Evolutionary conservation across 805 yeast species (phyloP).

Genomic region (Lipomyces yamanashiensis): DNA sequence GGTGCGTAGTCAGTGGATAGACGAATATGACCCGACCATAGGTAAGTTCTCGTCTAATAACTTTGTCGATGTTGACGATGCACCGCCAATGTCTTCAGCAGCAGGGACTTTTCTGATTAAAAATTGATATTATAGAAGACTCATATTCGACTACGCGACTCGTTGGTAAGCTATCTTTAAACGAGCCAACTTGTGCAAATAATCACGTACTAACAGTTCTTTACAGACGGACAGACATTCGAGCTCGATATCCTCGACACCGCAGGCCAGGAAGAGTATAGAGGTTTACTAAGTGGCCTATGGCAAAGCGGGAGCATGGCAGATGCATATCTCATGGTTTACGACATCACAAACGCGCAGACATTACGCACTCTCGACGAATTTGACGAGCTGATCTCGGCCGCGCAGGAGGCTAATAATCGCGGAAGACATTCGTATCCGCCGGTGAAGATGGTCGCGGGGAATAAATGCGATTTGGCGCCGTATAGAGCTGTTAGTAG

Average conservation of each 20-base stretch:
- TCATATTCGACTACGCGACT: slow-evolving; percentile 43
- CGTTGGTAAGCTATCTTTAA: slow-evolving; percentile 39
- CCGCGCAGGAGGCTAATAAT: slow-evolving; percentile 63
- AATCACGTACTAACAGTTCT: neutral
- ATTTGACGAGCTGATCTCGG: slow-evolving; percentile 53
- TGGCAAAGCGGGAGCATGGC: slow-evolving; percentile 44
- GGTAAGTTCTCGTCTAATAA: slow-evolving; percentile 27
- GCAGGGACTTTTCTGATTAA: neutral
- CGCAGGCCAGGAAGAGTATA: slow-evolving; percentile 79
- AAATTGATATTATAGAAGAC: slow-evolving; percentile 37
- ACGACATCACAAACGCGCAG: slow-evolving; percentile 43
- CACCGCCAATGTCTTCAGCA: neutral
- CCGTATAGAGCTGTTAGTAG: slow-evolving; percentile 60
- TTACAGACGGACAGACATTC: slow-evolving; percentile 52
- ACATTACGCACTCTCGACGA: slow-evolving; percentile 44
- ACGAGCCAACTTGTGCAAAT: neutral
- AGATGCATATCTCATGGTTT: slow-evolving; percentile 45
- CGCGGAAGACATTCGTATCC: slow-evolving; percentile 50
- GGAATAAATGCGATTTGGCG: slow-evolving; percentile 68
- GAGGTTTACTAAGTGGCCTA: slow-evolving; percentile 52
- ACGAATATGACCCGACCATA: slow-evolving; percentile 47
- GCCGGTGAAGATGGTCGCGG: slow-evolving; percentile 73
- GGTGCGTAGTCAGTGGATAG: slow-evolving; percentile 45
- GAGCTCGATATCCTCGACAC: slow-evolving; percentile 70
- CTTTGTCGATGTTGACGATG: neutral